Percentiles rank a stretch among this genome's conserved stretches.
Evolutionary conservation across 768 basidiomycete species (phyloP).

Genomic region (Lentinula edodes): DNA sequence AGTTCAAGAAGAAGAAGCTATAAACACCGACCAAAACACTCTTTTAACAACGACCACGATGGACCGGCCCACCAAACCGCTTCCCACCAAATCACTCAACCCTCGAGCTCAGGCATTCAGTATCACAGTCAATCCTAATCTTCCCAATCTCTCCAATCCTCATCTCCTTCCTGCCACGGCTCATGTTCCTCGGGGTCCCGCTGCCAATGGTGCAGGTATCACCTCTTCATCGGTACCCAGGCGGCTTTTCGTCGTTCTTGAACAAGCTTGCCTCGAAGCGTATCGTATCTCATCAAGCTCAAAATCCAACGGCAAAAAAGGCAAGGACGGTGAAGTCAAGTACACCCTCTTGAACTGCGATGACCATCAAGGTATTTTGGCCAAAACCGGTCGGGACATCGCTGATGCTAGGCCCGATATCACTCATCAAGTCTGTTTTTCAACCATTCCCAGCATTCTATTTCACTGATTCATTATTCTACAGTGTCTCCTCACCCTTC

Average conservation of each 20-base stretch:
- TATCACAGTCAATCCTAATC: constrained; percentile 35
- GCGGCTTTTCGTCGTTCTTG: constrained; percentile 84
- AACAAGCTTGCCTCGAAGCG: constrained; percentile 93
- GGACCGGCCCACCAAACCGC: constrained; percentile 56
- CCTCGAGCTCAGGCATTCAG: constrained; percentile 3
- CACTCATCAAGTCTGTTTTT: constrained; percentile 80
- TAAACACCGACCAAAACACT: constrained; percentile 11
- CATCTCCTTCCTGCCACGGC: constrained; percentile 81
- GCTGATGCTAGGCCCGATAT: constrained; percentile 99
- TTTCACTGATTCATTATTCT: neutral
- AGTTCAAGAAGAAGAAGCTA: constrained; percentile 13
- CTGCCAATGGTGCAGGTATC: constrained; percentile 7
- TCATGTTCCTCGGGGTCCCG: constrained; percentile 50
- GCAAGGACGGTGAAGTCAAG: constrained; percentile 73
- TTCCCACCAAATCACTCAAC: constrained; percentile 32
- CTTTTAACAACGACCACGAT: constrained; percentile 15
- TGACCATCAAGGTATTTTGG: constrained; percentile 97
- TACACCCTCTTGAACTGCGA: constrained; percentile 97
- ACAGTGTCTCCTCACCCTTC: constrained; percentile 90
- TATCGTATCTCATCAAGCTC: constrained; percentile 73
- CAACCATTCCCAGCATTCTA: neutral
- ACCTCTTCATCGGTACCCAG: constrained; percentile 20
- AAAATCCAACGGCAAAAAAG: constrained; percentile 46
- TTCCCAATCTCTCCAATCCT: constrained; percentile 57
- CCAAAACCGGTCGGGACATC: constrained; percentile 96